Base-by-base conservation (phyloP, 2,329 filamentous ascomycete genomes). In the Diplodia corticola region DNA sequence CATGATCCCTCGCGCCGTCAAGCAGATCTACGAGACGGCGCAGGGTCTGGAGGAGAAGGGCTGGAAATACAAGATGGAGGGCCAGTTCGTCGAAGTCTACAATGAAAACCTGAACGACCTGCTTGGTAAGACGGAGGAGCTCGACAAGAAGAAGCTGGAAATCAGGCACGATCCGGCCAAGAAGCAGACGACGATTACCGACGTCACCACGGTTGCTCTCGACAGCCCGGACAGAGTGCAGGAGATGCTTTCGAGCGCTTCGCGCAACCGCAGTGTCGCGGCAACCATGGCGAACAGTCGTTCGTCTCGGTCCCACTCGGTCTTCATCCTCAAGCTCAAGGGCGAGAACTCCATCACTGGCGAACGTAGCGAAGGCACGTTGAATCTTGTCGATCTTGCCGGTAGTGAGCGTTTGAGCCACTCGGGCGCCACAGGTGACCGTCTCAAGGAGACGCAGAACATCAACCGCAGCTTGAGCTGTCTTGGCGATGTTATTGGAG, bases 231-330 rank as follows among this genome's bases (percentile, higher is more conserved):
- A 89, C 20, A 90, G 89, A 68, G 92, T 97, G 0, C 90, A 95
- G 74, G 81, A 84, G 10, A 93, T 97, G 75, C 85, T 99, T 30
- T 85, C 86, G 49, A 88, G 90, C 55, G 95, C 96, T 0, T 89
- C 90, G 70, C 89, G 88, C 72, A 97, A 98, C 79, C 88, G 95
- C 17, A 94, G 91, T 10, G 93, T 97, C 4, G 95, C 95, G 1
- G 93, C 95, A 0, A 99, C 95, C n/a, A 97, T 96, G 76, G 92
- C 95, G 69, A 99, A 99, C 80, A 92, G 96, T 80, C 88, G 93
- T 54, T 97, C 92, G 0, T 97, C 93, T 12, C 90, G 96, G 59
- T 97, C 92, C 35, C 95, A 99, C 80, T 97, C 92, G 0, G 93
- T 99, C 59, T 98, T 99, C 75, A 96, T 98, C 66, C 85, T 99